Percentiles rank a stretch among this genome's conserved stretches.
These are phyloP conservation scores for Mycena citricolor DNA, from an alignment of 1,284 basidiomycete genomes.

Conservation along the genomic window DNA sequence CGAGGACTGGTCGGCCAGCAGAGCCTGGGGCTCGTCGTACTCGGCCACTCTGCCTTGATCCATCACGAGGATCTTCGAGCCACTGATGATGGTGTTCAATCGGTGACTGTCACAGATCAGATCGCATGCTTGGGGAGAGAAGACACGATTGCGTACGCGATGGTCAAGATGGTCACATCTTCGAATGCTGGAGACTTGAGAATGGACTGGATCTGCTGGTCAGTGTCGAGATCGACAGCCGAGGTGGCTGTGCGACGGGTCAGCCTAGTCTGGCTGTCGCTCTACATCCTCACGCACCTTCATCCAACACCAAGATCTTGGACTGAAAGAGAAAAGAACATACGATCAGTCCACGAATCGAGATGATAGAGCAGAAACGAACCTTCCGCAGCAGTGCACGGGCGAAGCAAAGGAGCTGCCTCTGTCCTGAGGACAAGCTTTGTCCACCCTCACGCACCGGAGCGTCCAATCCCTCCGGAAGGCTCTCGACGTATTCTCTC, in stretches of 20 bases:
- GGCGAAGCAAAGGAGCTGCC: constrained; percentile 83
- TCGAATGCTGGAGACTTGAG: constrained; percentile 65
- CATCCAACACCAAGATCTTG: constrained; percentile 88
- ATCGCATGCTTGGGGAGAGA: not conserved
- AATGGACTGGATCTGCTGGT: constrained; percentile 72
- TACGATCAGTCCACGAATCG: not conserved
- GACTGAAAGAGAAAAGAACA: constrained; percentile 40
- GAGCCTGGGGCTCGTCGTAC: constrained; percentile 67
- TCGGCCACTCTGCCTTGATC: constrained; percentile 73
- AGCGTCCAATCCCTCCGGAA: constrained; percentile 76
- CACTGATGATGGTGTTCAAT: constrained; percentile 89
- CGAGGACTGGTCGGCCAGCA: constrained; percentile 56
- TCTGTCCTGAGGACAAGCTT: constrained; percentile 83
- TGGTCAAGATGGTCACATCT: constrained; percentile 79
- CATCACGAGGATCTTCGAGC: constrained; percentile 82
- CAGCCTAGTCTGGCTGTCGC: too few relatives aligned
- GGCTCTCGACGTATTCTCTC: constrained; percentile 68
- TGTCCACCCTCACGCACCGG: constrained; percentile 79
- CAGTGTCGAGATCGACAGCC: constrained; percentile 89
- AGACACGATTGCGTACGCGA: constrained; percentile 53
- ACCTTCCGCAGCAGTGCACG: constrained; percentile 74
- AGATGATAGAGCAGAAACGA: constrained; percentile 6
- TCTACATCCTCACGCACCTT: constrained; percentile 48
- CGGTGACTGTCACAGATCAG: constrained; percentile 58
- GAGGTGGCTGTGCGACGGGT: constrained; percentile 56